Percentiles rank a stretch among this genome's conserved stretches.
phyloP scores from a whole-genome alignment of 208 protist genomes.

The Acanthamoeba polyphaga region DNA sequence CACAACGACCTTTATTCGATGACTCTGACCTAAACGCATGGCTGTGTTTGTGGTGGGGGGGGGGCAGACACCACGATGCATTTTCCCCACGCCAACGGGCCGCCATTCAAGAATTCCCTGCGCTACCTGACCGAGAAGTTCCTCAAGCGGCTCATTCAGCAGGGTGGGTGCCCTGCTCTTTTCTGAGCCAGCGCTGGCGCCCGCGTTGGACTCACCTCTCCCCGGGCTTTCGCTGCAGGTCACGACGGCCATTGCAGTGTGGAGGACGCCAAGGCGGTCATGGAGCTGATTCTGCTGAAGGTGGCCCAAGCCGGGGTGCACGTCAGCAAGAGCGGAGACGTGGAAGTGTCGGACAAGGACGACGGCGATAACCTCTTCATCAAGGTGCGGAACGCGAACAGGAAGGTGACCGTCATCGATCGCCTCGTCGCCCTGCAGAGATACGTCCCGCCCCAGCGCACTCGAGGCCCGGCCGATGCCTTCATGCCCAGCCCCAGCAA shows the following conservation, averaged over 20 bases:
- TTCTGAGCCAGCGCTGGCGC: background rate
- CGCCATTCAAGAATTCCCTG: constrained; percentile 92
- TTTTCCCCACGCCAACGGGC: constrained; percentile 92
- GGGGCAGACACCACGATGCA: constrained; percentile 88
- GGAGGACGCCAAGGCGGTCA: constrained; percentile 33
- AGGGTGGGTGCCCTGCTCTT: constrained; percentile 74
- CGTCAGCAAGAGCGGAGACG: background rate
- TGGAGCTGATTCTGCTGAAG: constrained; percentile 26
- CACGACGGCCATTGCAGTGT: background rate
- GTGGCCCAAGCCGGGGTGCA: background rate
- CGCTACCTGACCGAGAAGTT: constrained; percentile 92
- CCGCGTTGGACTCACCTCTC: background rate
- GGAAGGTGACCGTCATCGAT: constrained; percentile 21
- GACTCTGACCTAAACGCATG: no score
- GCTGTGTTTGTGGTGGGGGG: no score
- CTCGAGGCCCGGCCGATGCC: background rate
- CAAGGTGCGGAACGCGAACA: constrained; percentile 33
- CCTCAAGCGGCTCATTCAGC: constrained; percentile 92
- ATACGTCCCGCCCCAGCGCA: background rate
- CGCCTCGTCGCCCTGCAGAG: background rate
- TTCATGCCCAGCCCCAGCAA: constrained; percentile 23
- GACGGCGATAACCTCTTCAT: constrained; percentile 30
- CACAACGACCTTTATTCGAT: background rate
- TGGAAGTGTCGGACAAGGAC: background rate
- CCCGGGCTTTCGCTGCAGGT: background rate